phyloP scores from a whole-genome alignment of 345 rosid genomes.

The Atalantia buxifolia region DNA sequence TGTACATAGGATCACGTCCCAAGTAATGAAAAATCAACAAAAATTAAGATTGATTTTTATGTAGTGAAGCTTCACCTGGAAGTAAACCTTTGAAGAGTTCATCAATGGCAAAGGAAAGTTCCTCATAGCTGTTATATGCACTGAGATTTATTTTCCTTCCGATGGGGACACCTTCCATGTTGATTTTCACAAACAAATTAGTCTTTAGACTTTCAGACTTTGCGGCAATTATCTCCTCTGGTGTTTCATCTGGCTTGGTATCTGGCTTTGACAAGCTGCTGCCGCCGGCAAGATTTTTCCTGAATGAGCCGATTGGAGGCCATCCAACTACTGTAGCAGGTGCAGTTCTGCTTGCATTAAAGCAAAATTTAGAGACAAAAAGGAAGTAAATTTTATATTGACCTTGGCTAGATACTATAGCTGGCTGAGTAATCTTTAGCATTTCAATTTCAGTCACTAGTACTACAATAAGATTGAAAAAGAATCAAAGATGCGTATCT shows the following conservation, averaged over 20 bases:
- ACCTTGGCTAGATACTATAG: too few relatives aligned
- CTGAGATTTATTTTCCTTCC: conserved; percentile 46
- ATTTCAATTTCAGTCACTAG: too few relatives aligned
- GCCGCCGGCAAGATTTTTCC: conserved; percentile 29
- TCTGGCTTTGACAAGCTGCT: conserved; percentile 18
- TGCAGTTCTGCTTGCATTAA: conserved; percentile 26
- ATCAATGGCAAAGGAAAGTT: conserved; percentile 40
- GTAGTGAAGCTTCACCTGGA: conserved; percentile 23
- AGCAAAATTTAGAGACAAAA: neutral
- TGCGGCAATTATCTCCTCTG: conserved; percentile 6
- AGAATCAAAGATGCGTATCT: too few relatives aligned
- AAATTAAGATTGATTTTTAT: neutral
- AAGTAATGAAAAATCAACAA: neutral
- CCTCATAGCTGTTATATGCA: conserved; percentile 42
- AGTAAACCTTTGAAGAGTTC: conserved; percentile 43
- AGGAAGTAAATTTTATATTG: neutral
- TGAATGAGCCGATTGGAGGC: conserved; percentile 46
- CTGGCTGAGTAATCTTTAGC: too few relatives aligned
- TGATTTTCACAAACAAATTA: conserved; percentile 36
- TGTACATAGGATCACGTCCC: neutral
- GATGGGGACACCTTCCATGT: conserved; percentile 48
- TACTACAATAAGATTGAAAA: too few relatives aligned
- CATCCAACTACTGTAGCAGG: conserved; percentile 35
- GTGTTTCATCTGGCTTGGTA: conserved; percentile 3
- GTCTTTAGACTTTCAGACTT: conserved; percentile 11